Conservation (phyloP, 2,329 filamentous ascomycete genomes). For the Microsporum audouinii region DNA sequence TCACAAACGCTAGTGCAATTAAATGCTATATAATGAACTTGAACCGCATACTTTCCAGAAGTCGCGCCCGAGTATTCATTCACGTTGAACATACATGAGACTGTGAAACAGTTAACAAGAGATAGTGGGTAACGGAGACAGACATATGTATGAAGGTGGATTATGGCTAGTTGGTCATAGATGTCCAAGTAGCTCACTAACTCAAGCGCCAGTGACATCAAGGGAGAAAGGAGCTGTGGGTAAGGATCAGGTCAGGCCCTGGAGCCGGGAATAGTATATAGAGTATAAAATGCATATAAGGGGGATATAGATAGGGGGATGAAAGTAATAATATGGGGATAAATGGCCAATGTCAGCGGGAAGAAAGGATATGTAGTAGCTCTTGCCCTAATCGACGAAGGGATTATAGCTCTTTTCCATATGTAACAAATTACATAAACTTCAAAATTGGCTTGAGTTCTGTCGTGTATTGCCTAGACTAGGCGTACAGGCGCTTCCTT, state of each 20-base stretch:
- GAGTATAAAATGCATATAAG: not conserved
- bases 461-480: slow-evolving; percentile 13
- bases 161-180: not conserved
- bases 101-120: not conserved
- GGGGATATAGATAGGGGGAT: not conserved
- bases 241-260: not conserved
- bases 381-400: not conserved
- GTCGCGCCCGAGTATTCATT: not conserved
- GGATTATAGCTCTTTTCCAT: not conserved
- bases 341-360: not conserved
- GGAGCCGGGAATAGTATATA: not conserved
- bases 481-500: slow-evolving; percentile 17
- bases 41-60: not conserved
- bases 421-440: not conserved
- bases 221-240: not conserved
- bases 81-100: not conserved
- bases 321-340: not conserved
- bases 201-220: not conserved
- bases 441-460: slow-evolving; percentile 16
- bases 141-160: not conserved
- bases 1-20: not conserved
- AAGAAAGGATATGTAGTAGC: not conserved
- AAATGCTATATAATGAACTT: not conserved
- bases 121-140: not conserved
- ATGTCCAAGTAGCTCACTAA: not conserved